Conservation (phyloP, 306 rosid genomes). For the Sechiopsis laciniata region DNA sequence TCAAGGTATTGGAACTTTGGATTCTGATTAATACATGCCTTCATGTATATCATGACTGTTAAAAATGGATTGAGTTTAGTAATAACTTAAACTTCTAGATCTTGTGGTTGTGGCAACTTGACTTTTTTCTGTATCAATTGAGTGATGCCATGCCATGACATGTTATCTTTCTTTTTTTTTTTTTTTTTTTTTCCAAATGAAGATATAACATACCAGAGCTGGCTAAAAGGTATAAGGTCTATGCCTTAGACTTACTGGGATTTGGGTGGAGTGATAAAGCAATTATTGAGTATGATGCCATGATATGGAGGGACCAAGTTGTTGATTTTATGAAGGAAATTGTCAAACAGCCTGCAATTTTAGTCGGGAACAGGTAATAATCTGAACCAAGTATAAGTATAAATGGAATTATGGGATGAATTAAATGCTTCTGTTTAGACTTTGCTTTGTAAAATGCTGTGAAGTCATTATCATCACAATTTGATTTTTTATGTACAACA, state of each 20-base stretch:
- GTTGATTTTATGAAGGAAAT: constrained; percentile 80
- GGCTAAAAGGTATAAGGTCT: constrained; percentile 78
- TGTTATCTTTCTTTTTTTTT: constrained; percentile 1
- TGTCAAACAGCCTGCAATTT: constrained; percentile 78
- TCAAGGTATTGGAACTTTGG: neutral
- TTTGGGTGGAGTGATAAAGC: constrained; percentile 99
- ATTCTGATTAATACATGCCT: neutral
- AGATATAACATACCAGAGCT: constrained; percentile 91
- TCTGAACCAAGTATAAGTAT: neutral
- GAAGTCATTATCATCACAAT: neutral
- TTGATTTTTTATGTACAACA: neutral
- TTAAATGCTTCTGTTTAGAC: neutral
- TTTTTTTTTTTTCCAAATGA: constrained; percentile 13
- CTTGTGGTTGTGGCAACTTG: neutral
- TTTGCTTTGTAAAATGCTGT: neutral
- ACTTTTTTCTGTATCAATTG: neutral
- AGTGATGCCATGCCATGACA: constrained; percentile 7
- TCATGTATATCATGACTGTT: neutral
- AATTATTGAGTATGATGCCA: constrained; percentile 77
- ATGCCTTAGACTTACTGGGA: constrained; percentile 89
- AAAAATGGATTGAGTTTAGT: neutral
- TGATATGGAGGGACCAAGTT: constrained; percentile 88
- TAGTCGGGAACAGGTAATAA: constrained; percentile 77
- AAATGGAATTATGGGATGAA: neutral
- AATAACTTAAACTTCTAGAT: neutral